Base-by-base conservation (phyloP, 345 rosid genomes). In the Rubroshorea leprosula region DNA sequence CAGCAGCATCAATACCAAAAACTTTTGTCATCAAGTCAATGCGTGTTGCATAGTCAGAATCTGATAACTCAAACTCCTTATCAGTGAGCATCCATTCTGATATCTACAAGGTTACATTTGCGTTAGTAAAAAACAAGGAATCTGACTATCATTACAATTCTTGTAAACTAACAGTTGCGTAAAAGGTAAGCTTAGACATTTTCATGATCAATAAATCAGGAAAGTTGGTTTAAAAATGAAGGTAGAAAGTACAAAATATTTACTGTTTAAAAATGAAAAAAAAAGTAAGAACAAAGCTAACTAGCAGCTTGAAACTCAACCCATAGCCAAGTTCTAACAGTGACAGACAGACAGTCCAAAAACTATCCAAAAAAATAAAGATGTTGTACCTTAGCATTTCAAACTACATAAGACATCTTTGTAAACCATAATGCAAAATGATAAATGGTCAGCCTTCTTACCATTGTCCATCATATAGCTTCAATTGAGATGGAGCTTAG, bases 1-100 rank as follows among this genome's bases (percentile, higher is more conserved):
- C 96, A 55, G 97, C 97, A 62, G 96, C 87, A 73, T 89, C 86
- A 17, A 86, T 71, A 8, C 99, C 97, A 51, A 86, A 89, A 49
- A 89, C 97, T 76, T 86, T 89, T 0, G 86, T 73, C 86, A 83
- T 89, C 70, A 93, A 71, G 67, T 86, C 94, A 15, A 89, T 87
- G 12, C 88, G 81, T 1, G 65, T 49, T 0, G 95, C 94, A 60
- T 78, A 83, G 64, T 93, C 99, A 27, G 78, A 61, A 66, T 86
- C 86, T 15, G 74, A 82, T 65, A 83, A 61, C 65, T 82, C 77
- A 23, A 62, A 70, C 58, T 82, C 86, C 51, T 80, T 72, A 73
- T 71, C 60, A 5, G 76, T 57, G 70, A 80, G 81, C 89, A 91
- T 86, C 95, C 95, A 92, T 69, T 90, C 97, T 21, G 90, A 78